Conservation (phyloP, 495 filamentous ascomycete genomes). For the Neurospora sp. region DNA sequence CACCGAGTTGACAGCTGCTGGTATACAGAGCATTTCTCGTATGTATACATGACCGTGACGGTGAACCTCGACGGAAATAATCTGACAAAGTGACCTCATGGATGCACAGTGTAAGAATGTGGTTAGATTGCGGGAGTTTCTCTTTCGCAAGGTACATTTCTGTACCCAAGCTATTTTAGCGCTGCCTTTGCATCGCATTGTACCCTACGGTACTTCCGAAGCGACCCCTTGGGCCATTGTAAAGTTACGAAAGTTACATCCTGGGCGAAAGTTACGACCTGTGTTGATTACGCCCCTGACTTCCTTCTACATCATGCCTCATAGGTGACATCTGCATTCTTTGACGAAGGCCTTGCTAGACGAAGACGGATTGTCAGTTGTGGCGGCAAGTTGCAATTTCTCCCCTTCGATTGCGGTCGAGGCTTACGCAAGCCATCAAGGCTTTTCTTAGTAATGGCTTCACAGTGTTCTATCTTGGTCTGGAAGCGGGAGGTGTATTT, state of each 20-base stretch:
- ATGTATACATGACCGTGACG: background rate
- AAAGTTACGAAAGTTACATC: background rate
- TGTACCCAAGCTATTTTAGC: background rate
- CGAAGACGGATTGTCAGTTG: background rate
- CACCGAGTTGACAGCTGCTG: background rate
- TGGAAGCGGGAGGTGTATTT: background rate
- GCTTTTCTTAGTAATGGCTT: background rate
- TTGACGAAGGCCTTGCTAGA: background rate
- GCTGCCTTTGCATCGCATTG: background rate
- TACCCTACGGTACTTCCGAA: background rate
- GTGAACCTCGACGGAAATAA: background rate
- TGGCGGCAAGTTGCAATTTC: background rate
- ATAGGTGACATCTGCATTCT: background rate
- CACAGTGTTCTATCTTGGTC: background rate
- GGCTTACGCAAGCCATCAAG: background rate
- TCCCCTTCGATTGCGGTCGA: background rate
- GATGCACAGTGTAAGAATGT: conserved; percentile 6
- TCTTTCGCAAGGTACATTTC: background rate
- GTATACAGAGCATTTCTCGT: background rate
- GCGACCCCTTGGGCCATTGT: background rate
- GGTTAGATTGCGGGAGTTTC: background rate
- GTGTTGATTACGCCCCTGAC: background rate
- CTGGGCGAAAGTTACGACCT: background rate
- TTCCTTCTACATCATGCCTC: background rate
- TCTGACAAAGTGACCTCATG: conserved; percentile 12